Evolutionary conservation across 2,329 filamentous ascomycete genomes (phyloP).

Genomic region (Cytospora piceae): DNA sequence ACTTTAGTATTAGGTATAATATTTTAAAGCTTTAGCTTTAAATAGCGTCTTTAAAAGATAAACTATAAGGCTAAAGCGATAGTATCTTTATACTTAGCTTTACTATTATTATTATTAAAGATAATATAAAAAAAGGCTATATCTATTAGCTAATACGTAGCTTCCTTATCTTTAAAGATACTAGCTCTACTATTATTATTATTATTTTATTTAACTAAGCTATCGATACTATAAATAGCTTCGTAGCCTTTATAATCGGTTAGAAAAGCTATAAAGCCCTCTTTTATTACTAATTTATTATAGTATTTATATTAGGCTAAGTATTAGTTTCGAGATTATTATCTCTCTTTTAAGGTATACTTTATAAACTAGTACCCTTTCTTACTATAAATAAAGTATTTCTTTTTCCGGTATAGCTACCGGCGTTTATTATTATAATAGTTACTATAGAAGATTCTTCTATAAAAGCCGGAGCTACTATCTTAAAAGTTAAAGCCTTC

Average conservation of each 20-base stretch:
- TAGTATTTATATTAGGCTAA: neutral
- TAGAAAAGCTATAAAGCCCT: neutral
- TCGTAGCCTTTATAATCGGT: neutral
- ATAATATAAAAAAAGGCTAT: neutral
- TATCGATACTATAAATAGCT: neutral
- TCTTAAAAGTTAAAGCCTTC: neutral
- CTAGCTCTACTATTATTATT: neutral
- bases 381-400: neutral
- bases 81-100: neutral
- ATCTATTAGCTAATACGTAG: neutral
- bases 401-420: neutral
- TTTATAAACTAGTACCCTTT: neutral
- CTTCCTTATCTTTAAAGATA: neutral
- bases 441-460: neutral
- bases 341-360: neutral
- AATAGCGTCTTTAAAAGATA: neutral
- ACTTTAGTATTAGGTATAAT: neutral
- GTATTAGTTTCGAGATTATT: neutral
- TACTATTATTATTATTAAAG: neutral
- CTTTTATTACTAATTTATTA: neutral
- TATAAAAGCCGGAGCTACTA: neutral
- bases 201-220: neutral
- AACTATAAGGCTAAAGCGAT: neutral
- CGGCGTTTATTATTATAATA: neutral
- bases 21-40: neutral